Base-by-base conservation (phyloP, 2,329 filamentous ascomycete species). In the Venturia asperata region DNA sequence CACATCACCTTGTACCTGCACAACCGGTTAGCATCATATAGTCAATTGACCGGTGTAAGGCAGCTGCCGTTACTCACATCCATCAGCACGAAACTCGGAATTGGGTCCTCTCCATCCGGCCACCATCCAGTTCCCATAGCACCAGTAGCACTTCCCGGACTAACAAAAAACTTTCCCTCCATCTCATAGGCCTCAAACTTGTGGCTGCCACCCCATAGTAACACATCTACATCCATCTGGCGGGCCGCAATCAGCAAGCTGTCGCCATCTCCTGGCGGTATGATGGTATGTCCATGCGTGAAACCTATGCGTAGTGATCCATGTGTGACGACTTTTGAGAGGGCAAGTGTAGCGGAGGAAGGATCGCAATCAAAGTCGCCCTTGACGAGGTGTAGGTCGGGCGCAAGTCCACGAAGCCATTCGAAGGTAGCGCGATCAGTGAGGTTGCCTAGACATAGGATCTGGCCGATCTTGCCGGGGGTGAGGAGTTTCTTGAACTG, bases 61-160 rank as follows among this genome's bases (percentile, higher is more conserved):
- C 39, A 27, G 49, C 24, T 45, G 58, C 30, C 63, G 13, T 3
- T 37, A 88, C 91, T 80, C 77, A 97, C 92, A 83, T 97, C 93
- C 93, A 97, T 97, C 76, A 97, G 79, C 73, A 94, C 96, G 77
- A 97, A 97, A 75, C 92, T 96, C 34, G 93, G 93, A 65, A 87
- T 87, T 30, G 89, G 89, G 65, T 93, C 89, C 73, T 79, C 79
- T 15, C 77, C 79, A 55, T 82, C 81, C 2, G 79, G 74, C 79
- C 82, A 84, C 78, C 82, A 85, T 17, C 81, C 80, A 15, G 82
- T 84, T 66, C 81, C 85, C 76, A 86, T 82, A 1, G 86, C 86
- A 0, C 86, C 86, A 3, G 86, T 89, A 2, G 85, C 86, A 73
- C 83, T 87, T 37, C 86, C 86, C 0, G 86, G 86, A 70, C 88